Percentiles rank a stretch among this genome's conserved stretches.
Evolutionary conservation across 805 yeast genomes (phyloP).

Genomic region (Vanderwaltozyma polyspora): DNA sequence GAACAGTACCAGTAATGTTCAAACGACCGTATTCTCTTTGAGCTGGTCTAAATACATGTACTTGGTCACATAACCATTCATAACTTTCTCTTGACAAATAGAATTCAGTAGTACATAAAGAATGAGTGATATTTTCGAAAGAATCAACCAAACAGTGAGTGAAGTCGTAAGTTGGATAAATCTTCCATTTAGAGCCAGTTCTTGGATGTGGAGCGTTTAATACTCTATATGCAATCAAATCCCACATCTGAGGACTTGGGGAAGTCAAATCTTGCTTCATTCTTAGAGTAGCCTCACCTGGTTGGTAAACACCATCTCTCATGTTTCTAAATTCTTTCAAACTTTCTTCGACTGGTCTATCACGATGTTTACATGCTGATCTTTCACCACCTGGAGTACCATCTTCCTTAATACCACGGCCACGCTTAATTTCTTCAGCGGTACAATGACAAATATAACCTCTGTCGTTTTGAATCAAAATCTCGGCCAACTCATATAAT

Average conservation of each 20-base stretch:
- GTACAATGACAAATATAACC: slow-evolving; percentile 94
- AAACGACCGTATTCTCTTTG: slow-evolving; percentile 98
- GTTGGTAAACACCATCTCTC: slow-evolving; percentile 80
- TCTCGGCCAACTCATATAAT: slow-evolving; percentile 81
- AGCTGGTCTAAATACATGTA: slow-evolving; percentile 93
- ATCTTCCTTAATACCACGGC: slow-evolving; percentile 84
- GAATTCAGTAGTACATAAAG: slow-evolving; percentile 94
- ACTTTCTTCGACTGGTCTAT: slow-evolving; percentile 59
- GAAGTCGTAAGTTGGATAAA: slow-evolving; percentile 96
- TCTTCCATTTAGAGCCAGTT: slow-evolving; percentile 95
- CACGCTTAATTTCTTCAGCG: slow-evolving; percentile 76
- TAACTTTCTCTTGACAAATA: slow-evolving; percentile 85
- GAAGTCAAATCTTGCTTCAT: slow-evolving; percentile 89
- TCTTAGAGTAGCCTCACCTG: slow-evolving; percentile 89
- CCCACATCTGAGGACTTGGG: slow-evolving; percentile 99
- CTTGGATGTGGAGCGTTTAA: slow-evolving; percentile 88
- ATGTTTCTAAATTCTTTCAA: slow-evolving; percentile 74
- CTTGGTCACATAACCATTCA: slow-evolving; percentile 96
- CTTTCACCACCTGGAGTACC: slow-evolving; percentile 94
- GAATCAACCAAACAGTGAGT: slow-evolving; percentile 99
- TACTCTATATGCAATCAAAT: slow-evolving; percentile 91
- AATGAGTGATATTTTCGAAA: slow-evolving; percentile 89
- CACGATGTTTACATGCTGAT: slow-evolving; percentile 68
- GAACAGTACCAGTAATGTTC: slow-evolving; percentile 84
- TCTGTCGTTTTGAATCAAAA: slow-evolving; percentile 52